A percentile compares a stretch with the other conserved stretches of the same genome.
phyloP scores from a whole-genome alignment of 768 basidiomycete genomes.

The Gyrodon lividus region DNA sequence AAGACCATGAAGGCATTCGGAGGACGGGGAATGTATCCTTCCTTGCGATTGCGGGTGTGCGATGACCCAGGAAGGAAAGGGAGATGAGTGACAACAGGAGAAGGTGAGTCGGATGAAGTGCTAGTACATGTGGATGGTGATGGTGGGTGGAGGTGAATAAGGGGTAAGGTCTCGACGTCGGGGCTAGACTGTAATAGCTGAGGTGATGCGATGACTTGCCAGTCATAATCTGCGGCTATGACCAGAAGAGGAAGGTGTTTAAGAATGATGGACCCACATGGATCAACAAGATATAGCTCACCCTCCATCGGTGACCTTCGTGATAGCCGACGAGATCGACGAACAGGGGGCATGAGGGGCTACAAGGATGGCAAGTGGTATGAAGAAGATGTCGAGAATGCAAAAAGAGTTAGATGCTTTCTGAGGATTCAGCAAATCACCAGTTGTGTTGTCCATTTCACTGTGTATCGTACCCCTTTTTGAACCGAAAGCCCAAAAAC shows the following conservation, averaged over 20 bases:
- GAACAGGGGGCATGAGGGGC: slow-evolving; percentile 32
- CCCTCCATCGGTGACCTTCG: slow-evolving; percentile 37
- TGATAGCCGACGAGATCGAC: slow-evolving; percentile 46
- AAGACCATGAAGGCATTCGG: slow-evolving; percentile 87
- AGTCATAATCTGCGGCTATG: slow-evolving; percentile 29
- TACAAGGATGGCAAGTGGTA: neutral
- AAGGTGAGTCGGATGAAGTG: slow-evolving; percentile 15
- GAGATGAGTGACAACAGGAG: slow-evolving; percentile 24
- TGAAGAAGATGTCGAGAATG: slow-evolving; percentile 7
- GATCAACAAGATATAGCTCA: slow-evolving; percentile 20
- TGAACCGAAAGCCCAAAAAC: slow-evolving; percentile 26
- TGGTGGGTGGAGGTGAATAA: slow-evolving; percentile 11
- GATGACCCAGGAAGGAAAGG: slow-evolving; percentile 34
- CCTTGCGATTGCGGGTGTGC: slow-evolving; percentile 40
- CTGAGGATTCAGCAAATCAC: neutral
- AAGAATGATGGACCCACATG: slow-evolving; percentile 28
- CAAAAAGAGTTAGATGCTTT: slow-evolving; percentile 14
- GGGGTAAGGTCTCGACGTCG: slow-evolving; percentile 8
- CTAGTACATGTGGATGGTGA: slow-evolving; percentile 20
- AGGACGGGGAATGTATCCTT: slow-evolving; percentile 67
- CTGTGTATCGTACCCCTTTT: slow-evolving; percentile 24
- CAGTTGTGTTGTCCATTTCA: slow-evolving; percentile 8
- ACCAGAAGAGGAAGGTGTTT: slow-evolving; percentile 36
- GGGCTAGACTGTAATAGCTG: slow-evolving; percentile 21
- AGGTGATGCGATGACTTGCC: slow-evolving; percentile 22